phyloP scores from a whole-genome alignment of 208 protist genomes.

The Crithidia bombi region DNA sequence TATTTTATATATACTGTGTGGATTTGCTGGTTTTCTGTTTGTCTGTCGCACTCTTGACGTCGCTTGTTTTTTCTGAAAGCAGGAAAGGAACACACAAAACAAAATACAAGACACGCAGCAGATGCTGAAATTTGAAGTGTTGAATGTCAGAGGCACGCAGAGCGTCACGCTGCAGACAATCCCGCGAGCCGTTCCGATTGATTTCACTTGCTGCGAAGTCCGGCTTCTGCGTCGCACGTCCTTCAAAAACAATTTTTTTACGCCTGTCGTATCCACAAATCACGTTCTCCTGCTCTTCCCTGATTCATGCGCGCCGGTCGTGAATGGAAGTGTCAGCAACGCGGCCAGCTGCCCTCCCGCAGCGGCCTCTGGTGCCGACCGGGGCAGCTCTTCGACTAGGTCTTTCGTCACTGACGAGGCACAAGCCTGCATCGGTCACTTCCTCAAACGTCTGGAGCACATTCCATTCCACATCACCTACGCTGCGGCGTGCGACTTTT shows the following conservation, averaged over 20 bases:
- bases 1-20: no score
- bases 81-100: background rate
- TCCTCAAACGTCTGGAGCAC: constrained; percentile 30
- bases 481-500: constrained; percentile 59
- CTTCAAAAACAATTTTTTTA: constrained; percentile 81
- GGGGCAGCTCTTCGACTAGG: background rate
- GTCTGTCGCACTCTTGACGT: no score
- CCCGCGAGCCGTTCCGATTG: background rate
- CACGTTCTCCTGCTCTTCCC: constrained; percentile 74
- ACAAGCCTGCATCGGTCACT: constrained; percentile 39
- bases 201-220: constrained; percentile 44
- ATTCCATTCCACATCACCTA: constrained; percentile 35
- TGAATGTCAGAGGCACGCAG: constrained; percentile 24
- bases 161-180: constrained; percentile 24
- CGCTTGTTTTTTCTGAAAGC: no score
- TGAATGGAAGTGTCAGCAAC: background rate
- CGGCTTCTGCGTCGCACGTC: constrained; percentile 57
- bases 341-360: no score
- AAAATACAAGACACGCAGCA: background rate
- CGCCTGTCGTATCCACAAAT: constrained; percentile 75
- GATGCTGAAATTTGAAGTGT: constrained; percentile 31
- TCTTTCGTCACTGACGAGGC: constrained; percentile 33
- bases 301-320: constrained; percentile 19
- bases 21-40: no score
- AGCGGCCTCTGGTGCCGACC: background rate